Percentiles rank a stretch among this genome's conserved stretches.
These are phyloP conservation scores for Pochonia chlamydosporia DNA, from an alignment of 2,329 filamentous ascomycete genomes.

Conservation along the genomic window DNA sequence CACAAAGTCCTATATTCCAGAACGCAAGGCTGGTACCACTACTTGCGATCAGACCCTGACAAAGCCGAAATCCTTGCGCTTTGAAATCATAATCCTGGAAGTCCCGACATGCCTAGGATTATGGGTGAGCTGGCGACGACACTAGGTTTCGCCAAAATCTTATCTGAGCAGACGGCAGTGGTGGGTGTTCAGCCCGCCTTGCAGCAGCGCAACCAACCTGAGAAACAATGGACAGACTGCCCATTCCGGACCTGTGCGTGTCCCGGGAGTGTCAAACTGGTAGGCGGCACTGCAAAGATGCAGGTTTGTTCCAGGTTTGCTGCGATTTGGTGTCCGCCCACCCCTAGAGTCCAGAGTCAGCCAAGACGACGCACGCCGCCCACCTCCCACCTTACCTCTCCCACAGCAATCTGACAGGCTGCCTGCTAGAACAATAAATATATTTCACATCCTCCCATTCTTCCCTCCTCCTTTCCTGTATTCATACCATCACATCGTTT, in stretches of 20 bases:
- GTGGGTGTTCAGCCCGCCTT: too few species aligned
- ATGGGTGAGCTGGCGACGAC: too few species aligned
- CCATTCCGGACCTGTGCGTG: too few species aligned
- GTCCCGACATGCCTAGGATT: neutral
- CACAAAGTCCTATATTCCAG: neutral
- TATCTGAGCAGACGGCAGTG: too few species aligned
- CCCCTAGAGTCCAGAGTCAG: too few species aligned
- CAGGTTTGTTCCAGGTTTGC: too few species aligned
- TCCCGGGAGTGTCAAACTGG: too few species aligned
- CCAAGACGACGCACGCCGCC: neutral
- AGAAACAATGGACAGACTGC: too few species aligned
- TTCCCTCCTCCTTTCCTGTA: neutral
- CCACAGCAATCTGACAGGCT: slow-evolving; percentile 1
- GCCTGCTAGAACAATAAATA: slow-evolving; percentile 1
- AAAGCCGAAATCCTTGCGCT: neutral
- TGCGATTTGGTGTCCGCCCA: neutral
- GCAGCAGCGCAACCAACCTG: too few species aligned
- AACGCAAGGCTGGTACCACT: neutral
- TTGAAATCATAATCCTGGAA: neutral
- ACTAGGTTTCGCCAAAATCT: too few species aligned
- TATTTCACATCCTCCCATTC: slow-evolving; percentile 1
- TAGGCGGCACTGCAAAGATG: too few species aligned
- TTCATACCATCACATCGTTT: neutral
- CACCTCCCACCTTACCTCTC: neutral
- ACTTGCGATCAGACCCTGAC: neutral